phyloP scores from a whole-genome alignment of 306 rosid species.

The Dryas alaskensis region DNA sequence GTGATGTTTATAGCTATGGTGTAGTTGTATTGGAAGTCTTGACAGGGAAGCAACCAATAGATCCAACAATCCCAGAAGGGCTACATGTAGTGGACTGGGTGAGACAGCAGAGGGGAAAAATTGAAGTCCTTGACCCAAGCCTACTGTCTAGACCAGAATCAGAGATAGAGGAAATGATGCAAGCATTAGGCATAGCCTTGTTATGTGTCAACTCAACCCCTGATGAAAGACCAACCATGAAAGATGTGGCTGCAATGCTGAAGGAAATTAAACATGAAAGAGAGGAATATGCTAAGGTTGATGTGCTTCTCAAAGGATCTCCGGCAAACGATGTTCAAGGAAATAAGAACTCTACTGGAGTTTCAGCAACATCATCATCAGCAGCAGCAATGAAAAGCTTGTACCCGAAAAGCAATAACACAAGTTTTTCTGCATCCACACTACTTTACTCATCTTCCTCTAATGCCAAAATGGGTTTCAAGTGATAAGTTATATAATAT shows the following conservation, averaged over 20 bases:
- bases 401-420: conserved; percentile 51
- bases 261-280: conserved; percentile 79
- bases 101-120: conserved; percentile 52
- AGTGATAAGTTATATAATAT: conserved; percentile 11
- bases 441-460: conserved; percentile 41
- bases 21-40: conserved; percentile 76
- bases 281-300: conserved; percentile 86
- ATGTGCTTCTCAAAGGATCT: conserved; percentile 69
- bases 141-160: conserved; percentile 71
- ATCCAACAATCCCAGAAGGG: conserved; percentile 93
- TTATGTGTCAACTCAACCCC: conserved; percentile 77
- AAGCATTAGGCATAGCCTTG: conserved; percentile 85
- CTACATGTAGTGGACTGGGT: conserved; percentile 94
- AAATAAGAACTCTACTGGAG: conserved; percentile 34
- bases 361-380: conserved; percentile 52
- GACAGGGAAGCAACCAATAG: conserved; percentile 95
- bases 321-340: conserved; percentile 38
- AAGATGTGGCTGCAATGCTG: conserved; percentile 88
- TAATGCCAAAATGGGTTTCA: conserved; percentile 28
- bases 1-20: conserved; percentile 84
- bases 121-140: conserved; percentile 69
- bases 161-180: conserved; percentile 82
- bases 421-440: conserved; percentile 74
- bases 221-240: conserved; percentile 91
- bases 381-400: conserved; percentile 41